phyloP scores from a whole-genome alignment of 805 yeast genomes.

The Candida takata region DNA sequence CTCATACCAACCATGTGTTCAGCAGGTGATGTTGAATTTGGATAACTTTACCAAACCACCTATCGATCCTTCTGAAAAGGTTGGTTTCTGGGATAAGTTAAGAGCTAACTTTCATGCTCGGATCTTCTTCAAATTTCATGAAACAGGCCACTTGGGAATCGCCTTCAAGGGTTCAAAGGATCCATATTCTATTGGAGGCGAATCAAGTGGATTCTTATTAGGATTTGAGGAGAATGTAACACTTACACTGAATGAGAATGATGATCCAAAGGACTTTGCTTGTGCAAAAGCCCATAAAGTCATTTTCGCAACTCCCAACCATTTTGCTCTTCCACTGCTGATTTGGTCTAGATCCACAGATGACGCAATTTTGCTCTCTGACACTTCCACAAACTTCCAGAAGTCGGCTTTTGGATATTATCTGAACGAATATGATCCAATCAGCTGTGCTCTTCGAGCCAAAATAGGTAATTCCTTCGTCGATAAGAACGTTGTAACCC shows the following conservation, averaged over 20 bases:
- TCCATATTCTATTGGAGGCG: constrained; percentile 67
- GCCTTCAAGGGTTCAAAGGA: constrained; percentile 68
- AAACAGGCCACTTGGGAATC: constrained; percentile 46
- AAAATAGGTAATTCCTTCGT: constrained; percentile 24
- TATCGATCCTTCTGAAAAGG: constrained; percentile 71
- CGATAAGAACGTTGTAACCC: constrained; percentile 49
- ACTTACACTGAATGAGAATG: constrained; percentile 56
- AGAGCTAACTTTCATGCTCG: constrained; percentile 73
- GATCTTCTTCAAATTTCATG: constrained; percentile 42
- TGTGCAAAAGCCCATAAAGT: constrained; percentile 56
- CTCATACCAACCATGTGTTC: constrained; percentile 77
- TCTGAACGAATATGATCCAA: constrained; percentile 22
- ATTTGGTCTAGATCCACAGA: constrained; percentile 52
- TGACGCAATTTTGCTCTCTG: constrained; percentile 39
- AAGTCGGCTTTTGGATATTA: constrained; percentile 45
- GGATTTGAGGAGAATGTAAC: constrained; percentile 59
- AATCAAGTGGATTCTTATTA: constrained; percentile 70
- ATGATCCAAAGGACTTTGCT: constrained; percentile 62
- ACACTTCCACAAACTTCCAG: constrained; percentile 34
- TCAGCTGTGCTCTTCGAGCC: constrained; percentile 15
- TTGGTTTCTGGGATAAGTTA: constrained; percentile 93
- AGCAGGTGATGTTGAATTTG: constrained; percentile 67
- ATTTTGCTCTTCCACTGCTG: constrained; percentile 43
- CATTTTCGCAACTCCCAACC: constrained; percentile 72
- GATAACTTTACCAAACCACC: constrained; percentile 89